These are phyloP conservation scores for Pyricularia sp. DNA, from an alignment of 2,329 filamentous ascomycete species.

Conservation along the genomic window DNA sequence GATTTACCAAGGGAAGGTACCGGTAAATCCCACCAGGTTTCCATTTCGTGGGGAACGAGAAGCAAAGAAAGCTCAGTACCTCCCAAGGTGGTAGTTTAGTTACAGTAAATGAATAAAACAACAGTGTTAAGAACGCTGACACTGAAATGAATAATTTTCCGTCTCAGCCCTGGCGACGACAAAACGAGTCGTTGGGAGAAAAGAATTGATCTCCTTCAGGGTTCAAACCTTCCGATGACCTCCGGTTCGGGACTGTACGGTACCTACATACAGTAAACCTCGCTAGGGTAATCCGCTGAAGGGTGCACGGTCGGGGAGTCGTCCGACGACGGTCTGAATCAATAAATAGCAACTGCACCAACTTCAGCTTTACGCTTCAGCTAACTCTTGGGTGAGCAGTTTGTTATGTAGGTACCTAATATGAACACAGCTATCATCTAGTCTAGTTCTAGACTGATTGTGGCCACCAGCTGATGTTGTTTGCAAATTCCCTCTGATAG, in stretches of 20 bases:
- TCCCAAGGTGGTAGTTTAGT: no score
- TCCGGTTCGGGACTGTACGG: not conserved
- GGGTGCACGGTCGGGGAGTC: not conserved
- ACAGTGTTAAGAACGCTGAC: no score
- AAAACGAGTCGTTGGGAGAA: not conserved
- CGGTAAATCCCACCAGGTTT: not conserved
- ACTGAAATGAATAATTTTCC: not conserved
- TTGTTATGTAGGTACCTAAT: not conserved
- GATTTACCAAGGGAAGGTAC: not conserved
- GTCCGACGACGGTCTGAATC: not conserved
- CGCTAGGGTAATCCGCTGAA: not conserved
- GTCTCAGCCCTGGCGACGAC: not conserved
- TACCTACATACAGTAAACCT: not conserved
- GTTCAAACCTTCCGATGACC: not conserved
- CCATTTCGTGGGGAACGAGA: not conserved
- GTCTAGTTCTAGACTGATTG: not conserved
- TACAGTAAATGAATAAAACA: no score
- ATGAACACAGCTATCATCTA: not conserved
- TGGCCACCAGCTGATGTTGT: not conserved
- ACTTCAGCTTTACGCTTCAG: not conserved
- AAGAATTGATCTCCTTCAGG: not conserved
- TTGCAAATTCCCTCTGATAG: not conserved
- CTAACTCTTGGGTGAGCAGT: not conserved
- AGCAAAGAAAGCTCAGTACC: not conserved
- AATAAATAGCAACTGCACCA: not conserved